Base-by-base conservation (phyloP, 2,329 filamentous ascomycete species). In the Fusarium sp. region DNA sequence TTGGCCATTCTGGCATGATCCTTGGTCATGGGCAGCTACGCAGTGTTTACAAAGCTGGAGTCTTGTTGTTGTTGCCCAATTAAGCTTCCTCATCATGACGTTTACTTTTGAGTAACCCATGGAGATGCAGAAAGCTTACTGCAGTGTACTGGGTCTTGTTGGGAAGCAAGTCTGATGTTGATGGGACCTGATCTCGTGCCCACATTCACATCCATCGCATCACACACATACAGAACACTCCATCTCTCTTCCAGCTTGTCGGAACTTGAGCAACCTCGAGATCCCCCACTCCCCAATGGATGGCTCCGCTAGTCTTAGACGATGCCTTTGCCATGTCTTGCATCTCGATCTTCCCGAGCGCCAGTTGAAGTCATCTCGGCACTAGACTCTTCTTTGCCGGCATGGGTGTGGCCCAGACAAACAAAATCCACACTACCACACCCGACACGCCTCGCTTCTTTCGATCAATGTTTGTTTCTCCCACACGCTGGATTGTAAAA, bases 331-430 rank as follows among this genome's bases (percentile, higher is more conserved):
- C 58, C 73, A 76, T 78, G 76, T 76, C 76, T 77, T 76, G 77
- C 77, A 78, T 78, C 72, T 69, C 76, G 77, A 78, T 78, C 77
- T 74, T 77, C 76, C 77, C 76, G 76, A 71, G 72, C 70, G 69
- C 76, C 74, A 69, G 70, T 71, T 68, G 74, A 76, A 58, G 75
- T 74, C 70, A 72, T 71, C 73, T 70, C 69, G 70, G 76, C 73
- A 78, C 76, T 77, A 78, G 67, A 69, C 64, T 42, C 45, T 62
- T 66, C 35, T 35, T 62, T 69, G 71, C 68, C 58, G 64, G 73
- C 65, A 69, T 66, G 64, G 54, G 57, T 67, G 58, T 64, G 64
- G 62, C 38, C 52, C 61, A 68, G 62, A 67, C 52, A 63, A 52
- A 58, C 47, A 20, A 73, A 67, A 60, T 63, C 68, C 70, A 70